Evolutionary conservation across 108 stramenopile species (phyloP), one percentile per base, ranked within the genome.

Genomic region (Asterionellopsis glacialis): DNA sequence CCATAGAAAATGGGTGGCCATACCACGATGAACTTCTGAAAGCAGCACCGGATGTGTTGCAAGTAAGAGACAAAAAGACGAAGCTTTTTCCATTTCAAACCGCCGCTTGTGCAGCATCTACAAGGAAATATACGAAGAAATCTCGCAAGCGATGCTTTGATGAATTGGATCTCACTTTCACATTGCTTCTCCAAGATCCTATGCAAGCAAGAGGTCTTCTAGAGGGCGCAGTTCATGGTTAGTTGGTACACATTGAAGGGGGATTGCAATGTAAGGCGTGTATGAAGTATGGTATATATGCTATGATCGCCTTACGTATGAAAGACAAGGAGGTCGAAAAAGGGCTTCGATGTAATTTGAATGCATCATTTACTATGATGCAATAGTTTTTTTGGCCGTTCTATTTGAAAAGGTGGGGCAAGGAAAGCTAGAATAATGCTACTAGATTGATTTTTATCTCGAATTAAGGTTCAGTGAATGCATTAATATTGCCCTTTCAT

Each of bases 1-100:
- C 83, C 0, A 33, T 81, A 14, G 80, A 84, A 50, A 78, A 84
- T 64, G 80, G 80, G 1, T 84, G 83, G 83, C 79, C 79, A 12
- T 78, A 72, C 55, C 75, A 80, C 44, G 83, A 84, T 33, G 28
- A 61, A 45, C 44, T 73, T 2, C 25, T 73, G 39, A 65, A 58
- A 1, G 59, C 64, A 22, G 43, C 60, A n/a, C 72, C 72, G 9
- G 55, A 67, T 21, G 43, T 65, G 21, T 45, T 73, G 45, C 27
- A 73, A 19, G 16, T 52, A 10, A 59, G 24, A 12, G 72, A 73
- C 50, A 22, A 42, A 38, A 55, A 45, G 41, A 49, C 65, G 19
- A 55, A 47, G n/a, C 55, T 73, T 12, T 67, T 41, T 25, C 72
- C 72, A 21, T 73, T 73, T 41, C 65, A 67, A 38, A 24, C 55